Evolutionary conservation across 352 stramenopile genomes (phyloP).

Genomic region (Phytophthora syringae): DNA sequence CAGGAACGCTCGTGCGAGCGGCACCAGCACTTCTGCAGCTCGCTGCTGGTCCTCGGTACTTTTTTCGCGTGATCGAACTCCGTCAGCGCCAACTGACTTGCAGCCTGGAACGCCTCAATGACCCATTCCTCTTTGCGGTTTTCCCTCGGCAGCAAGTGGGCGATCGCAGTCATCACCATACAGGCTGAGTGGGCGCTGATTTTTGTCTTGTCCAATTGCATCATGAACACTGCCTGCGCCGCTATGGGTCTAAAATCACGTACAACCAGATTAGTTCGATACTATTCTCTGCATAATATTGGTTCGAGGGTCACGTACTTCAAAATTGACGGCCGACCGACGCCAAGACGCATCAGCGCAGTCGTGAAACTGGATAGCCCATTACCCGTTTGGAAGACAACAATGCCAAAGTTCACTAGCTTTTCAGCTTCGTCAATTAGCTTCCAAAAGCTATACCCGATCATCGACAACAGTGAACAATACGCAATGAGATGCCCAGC

Average conservation of each 20-base stretch:
- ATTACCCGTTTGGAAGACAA: slow-evolving; percentile 50
- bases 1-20: slow-evolving; percentile 57
- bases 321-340: slow-evolving; percentile 63
- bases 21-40: slow-evolving; percentile 41
- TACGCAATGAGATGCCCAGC: not conserved
- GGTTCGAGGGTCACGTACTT: slow-evolving; percentile 39
- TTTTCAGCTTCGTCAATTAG: slow-evolving; percentile 69
- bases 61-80: slow-evolving; percentile 29
- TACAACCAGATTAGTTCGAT: not conserved
- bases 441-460: slow-evolving; percentile 62
- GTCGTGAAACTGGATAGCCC: slow-evolving; percentile 51
- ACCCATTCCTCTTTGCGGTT: slow-evolving; percentile 60
- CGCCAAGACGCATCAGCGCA: slow-evolving; percentile 58
- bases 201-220: slow-evolving; percentile 29
- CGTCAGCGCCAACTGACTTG: slow-evolving; percentile 44
- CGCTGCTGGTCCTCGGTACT: slow-evolving; percentile 29
- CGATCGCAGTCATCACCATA: slow-evolving; percentile 53
- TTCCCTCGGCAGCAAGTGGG: slow-evolving; percentile 59
- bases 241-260: slow-evolving; percentile 47
- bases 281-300: not conserved
- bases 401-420: slow-evolving; percentile 71
- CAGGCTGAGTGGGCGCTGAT: slow-evolving; percentile 55
- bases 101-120: slow-evolving; percentile 43
- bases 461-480: not conserved
- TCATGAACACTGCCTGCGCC: slow-evolving; percentile 50